Evolutionary conservation across 148 eudicot species (phyloP).

Genomic region (Heliosperma pusillum): DNA sequence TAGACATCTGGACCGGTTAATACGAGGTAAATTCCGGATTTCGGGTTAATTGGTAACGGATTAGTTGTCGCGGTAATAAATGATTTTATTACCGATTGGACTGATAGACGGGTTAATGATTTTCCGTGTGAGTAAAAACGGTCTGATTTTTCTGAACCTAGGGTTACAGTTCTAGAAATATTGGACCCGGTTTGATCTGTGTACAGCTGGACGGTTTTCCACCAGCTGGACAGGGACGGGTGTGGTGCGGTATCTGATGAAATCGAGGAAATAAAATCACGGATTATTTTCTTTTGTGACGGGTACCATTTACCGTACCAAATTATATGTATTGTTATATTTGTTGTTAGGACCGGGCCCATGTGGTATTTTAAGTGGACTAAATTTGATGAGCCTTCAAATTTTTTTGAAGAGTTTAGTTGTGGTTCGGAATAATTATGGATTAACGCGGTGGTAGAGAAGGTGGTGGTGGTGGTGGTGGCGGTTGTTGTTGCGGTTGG

Average conservation of each 20-base stretch:
- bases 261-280: conserved; percentile 70
- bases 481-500: conserved; percentile 21
- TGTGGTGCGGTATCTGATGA: conserved; percentile 43
- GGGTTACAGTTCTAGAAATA: conserved; percentile 47
- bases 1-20: conserved; percentile 72
- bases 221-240: conserved; percentile 80
- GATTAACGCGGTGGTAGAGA: conserved; percentile 28
- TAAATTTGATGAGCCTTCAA: conserved; percentile 74
- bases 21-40: conserved; percentile 64
- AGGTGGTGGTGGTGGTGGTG: background rate
- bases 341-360: conserved; percentile 86
- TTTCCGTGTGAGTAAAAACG: conserved; percentile 83
- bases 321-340: conserved; percentile 65
- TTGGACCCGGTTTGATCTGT: conserved; percentile 84
- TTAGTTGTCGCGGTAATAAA: conserved; percentile 61
- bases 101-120: conserved; percentile 60
- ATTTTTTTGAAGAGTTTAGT: conserved; percentile 48
- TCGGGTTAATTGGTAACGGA: conserved; percentile 63
- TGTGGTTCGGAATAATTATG: conserved; percentile 17
- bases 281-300: conserved; percentile 65
- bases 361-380: conserved; percentile 77
- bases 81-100: conserved; percentile 69
- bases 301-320: conserved; percentile 82
- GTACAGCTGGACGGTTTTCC: conserved; percentile 79
- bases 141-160: conserved; percentile 70